Conservation (phyloP, 495 filamentous ascomycete species). For the Aspergillus mulundensis region DNA sequence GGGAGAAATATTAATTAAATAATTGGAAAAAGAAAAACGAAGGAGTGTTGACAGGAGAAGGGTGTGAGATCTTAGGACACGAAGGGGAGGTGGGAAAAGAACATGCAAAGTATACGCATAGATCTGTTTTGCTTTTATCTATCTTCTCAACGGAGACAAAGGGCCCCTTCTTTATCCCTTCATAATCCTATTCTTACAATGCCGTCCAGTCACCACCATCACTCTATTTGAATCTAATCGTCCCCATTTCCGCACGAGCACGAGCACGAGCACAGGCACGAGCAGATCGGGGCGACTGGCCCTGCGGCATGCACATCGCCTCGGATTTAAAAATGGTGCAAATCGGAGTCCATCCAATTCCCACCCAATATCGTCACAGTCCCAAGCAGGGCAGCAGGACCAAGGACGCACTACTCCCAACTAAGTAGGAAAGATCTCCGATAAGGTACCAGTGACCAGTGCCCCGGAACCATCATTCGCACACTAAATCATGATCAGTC, state of each 20-base stretch:
- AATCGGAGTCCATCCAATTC: conserved; percentile 3
- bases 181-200: conserved; percentile 4
- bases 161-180: background rate
- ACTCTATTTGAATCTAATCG: conserved; percentile 3
- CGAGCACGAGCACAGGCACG: background rate
- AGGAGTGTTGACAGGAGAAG: conserved; percentile 6
- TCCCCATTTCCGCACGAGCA: background rate
- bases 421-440: conserved; percentile 7
- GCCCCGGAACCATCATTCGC: conserved; percentile 9
- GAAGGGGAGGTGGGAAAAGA: conserved; percentile 5
- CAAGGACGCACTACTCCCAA: conserved; percentile 4
- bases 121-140: conserved; percentile 9
- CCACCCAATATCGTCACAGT: background rate
- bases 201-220: background rate
- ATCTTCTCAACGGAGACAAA: background rate
- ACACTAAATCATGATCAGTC: background rate
- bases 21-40: conserved; percentile 9
- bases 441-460: conserved; percentile 22
- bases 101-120: conserved; percentile 7
- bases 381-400: background rate
- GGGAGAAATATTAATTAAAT: conserved; percentile 4
- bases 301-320: background rate
- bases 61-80: conserved; percentile 1
- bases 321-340: conserved; percentile 7
- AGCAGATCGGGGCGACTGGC: background rate